Percentiles rank a stretch among this genome's conserved stretches.
These are phyloP conservation scores for Trichophyton benhamiae DNA, from an alignment of 2,329 filamentous ascomycete species.

Conservation along the genomic window DNA sequence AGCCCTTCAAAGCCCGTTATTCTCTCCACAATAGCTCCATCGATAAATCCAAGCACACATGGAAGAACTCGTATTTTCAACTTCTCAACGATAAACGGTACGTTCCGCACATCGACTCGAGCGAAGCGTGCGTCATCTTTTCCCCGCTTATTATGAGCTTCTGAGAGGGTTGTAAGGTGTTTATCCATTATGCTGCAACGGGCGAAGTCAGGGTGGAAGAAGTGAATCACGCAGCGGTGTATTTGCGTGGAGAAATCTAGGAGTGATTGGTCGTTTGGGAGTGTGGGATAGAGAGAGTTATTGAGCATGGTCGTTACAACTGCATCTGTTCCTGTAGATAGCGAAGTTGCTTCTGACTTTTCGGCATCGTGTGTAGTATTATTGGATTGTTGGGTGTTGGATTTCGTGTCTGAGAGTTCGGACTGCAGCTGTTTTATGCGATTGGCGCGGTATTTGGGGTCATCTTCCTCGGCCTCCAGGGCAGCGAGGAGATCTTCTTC, in stretches of 20 bases:
- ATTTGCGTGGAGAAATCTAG: slow-evolving; percentile 49
- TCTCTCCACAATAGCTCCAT: slow-evolving; percentile 34
- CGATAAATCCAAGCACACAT: slow-evolving; percentile 39
- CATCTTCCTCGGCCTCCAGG: slow-evolving; percentile 40
- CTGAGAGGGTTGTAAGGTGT: slow-evolving; percentile 39
- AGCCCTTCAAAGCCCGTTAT: slow-evolving; percentile 39
- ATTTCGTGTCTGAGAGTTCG: slow-evolving; percentile 39
- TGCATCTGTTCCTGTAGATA: slow-evolving; percentile 10
- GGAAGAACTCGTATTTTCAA: slow-evolving; percentile 35
- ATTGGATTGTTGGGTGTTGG: slow-evolving; percentile 34
- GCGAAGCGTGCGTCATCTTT: slow-evolving; percentile 29
- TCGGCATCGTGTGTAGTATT: not conserved
- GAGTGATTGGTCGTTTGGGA: slow-evolving; percentile 43
- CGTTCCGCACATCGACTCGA: slow-evolving; percentile 34
- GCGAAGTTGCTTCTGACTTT: not conserved
- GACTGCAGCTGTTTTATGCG: slow-evolving; percentile 49
- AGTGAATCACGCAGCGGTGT: slow-evolving; percentile 49
- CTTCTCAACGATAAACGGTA: slow-evolving; percentile 38
- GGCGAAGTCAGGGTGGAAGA: slow-evolving; percentile 52
- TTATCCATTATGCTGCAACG: slow-evolving; percentile 51
- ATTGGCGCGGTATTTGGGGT: slow-evolving; percentile 43
- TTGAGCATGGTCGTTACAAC: slow-evolving; percentile 15
- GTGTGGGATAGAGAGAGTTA: slow-evolving; percentile 25
- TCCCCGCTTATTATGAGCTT: slow-evolving; percentile 14
- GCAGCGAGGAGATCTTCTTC: slow-evolving; percentile 50